phyloP scores from a whole-genome alignment of 208 protist species.

The Trypanosoma brucei region DNA sequence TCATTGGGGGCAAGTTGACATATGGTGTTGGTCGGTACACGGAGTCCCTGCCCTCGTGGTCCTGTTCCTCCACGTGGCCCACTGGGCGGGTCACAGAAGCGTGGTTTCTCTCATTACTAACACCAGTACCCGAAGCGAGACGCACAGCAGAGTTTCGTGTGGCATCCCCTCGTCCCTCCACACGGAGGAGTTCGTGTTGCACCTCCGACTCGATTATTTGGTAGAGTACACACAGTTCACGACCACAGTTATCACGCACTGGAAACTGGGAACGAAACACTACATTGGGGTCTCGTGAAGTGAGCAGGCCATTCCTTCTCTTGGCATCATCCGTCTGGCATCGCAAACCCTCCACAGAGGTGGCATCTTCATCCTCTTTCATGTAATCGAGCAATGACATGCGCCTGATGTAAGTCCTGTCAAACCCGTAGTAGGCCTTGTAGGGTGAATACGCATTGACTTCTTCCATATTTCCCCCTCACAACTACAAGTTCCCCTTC shows the following conservation, averaged over 20 bases:
- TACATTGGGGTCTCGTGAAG: conserved; percentile 56
- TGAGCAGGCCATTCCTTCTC: conserved; percentile 41
- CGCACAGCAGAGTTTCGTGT: conserved; percentile 56
- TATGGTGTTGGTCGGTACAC: conserved; percentile 8
- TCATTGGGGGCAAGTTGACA: background rate
- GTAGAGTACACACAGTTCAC: conserved; percentile 72
- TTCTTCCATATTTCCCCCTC: background rate
- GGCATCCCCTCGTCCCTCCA: conserved; percentile 29
- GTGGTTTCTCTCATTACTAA: background rate
- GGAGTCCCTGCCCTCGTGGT: background rate
- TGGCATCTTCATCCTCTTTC: conserved; percentile 28
- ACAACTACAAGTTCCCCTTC: background rate
- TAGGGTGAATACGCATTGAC: conserved; percentile 49
- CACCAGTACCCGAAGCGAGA: conserved; percentile 47
- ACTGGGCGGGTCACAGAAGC: background rate
- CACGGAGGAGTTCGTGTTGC: conserved; percentile 51
- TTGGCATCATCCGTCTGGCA: conserved; percentile 14
- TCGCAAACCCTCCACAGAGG: background rate
- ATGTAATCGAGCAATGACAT: conserved; percentile 65
- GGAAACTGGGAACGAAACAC: conserved; percentile 73
- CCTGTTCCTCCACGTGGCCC: background rate
- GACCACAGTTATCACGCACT: conserved; percentile 61
- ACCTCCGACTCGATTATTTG: conserved; percentile 77
- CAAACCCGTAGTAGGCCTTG: conserved; percentile 66
- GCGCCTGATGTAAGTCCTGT: conserved; percentile 62